Conservation (phyloP, 2,329 filamentous ascomycete species). For the Fusarium tupiense region DNA sequence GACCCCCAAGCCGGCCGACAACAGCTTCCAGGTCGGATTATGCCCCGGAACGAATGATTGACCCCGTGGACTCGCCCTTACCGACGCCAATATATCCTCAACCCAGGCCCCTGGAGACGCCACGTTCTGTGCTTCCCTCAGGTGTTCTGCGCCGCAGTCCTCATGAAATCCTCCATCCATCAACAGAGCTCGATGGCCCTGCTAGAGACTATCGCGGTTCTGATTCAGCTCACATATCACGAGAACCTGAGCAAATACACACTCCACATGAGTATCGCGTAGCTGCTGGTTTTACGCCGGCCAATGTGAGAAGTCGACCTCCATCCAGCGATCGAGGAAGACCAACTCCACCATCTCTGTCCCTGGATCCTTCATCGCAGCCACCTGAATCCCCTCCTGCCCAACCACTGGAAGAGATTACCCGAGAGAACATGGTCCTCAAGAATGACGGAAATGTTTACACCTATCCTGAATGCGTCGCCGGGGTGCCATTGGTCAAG, state of each 20-base stretch:
- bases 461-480: slow-evolving; percentile 61
- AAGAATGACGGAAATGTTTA: slow-evolving; percentile 61
- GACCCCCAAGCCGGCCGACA: neutral
- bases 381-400: slow-evolving; percentile 24
- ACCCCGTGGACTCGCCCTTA: slow-evolving; percentile 19
- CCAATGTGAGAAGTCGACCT: slow-evolving; percentile 44
- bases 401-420: slow-evolving; percentile 51
- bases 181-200: slow-evolving; percentile 32
- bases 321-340: slow-evolving; percentile 42
- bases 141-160: slow-evolving; percentile 17
- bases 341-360: slow-evolving; percentile 43
- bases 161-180: slow-evolving; percentile 33
- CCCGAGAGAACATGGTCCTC: slow-evolving; percentile 55
- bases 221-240: slow-evolving; percentile 22
- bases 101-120: slow-evolving; percentile 8
- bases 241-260: slow-evolving; percentile 41
- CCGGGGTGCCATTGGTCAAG: slow-evolving; percentile 62
- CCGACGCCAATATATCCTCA: slow-evolving; percentile 10
- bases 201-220: slow-evolving; percentile 20
- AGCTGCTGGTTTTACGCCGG: slow-evolving; percentile 46
- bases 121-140: slow-evolving; percentile 25
- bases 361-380: slow-evolving; percentile 43
- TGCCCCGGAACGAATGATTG: slow-evolving; percentile 33
- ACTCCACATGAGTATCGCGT: slow-evolving; percentile 42
- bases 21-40: slow-evolving; percentile 24